Evolutionary conservation across 768 basidiomycete species (phyloP), one percentile per base, ranked within the genome.

Genomic region (Collybia sp.): DNA sequence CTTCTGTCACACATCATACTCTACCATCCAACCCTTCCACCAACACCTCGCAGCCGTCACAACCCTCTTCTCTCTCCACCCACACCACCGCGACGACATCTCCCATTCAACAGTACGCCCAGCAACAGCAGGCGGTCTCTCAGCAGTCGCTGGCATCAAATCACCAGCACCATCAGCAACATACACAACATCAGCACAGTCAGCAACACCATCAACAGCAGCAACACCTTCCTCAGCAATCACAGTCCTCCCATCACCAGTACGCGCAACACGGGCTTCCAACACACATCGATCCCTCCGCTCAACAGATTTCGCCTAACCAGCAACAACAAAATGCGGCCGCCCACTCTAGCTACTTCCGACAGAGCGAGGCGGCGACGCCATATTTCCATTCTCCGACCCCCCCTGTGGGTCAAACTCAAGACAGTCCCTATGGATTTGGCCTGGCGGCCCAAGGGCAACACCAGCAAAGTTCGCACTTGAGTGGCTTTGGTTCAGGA

Each of bases 301-400:
- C 80, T 51, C 72, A 69, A 39, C 51, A 64, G 30, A 64, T 72
- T 41, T 54, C 65, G 11, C 62, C 63, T 11, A 55, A 58, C 19
- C 62, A 70, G 45, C 73, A 69, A 48, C 79, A 77, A 45, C 67
- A 68, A 40, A 66, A 57, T 46, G 57, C 25, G 8, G 25, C 64
- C 15, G 63, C 64, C 1, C 75, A 78, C 48, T 73, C 79, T 5
- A 77, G 58, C 46, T 89, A 87, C 58, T 88, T 85, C 72, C 75
- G 86, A 44, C 84, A 85, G 56, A 72, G 73, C 10, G 83, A 88
- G 6, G 61, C 74, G 2, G 55, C 65, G 16, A 64, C 61, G 19
- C 83, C 83, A 5, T 89, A 88, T 63, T 88, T 86, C 74, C 85
- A 90, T 57, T 73, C 83, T 0, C 79, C 85, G 6, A 90, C 88